A percentile compares a stretch with the other conserved stretches of the same genome.
phyloP scores from a whole-genome alignment of 2,329 filamentous ascomycete genomes.

The Ophiostoma novo-ulmi region DNA sequence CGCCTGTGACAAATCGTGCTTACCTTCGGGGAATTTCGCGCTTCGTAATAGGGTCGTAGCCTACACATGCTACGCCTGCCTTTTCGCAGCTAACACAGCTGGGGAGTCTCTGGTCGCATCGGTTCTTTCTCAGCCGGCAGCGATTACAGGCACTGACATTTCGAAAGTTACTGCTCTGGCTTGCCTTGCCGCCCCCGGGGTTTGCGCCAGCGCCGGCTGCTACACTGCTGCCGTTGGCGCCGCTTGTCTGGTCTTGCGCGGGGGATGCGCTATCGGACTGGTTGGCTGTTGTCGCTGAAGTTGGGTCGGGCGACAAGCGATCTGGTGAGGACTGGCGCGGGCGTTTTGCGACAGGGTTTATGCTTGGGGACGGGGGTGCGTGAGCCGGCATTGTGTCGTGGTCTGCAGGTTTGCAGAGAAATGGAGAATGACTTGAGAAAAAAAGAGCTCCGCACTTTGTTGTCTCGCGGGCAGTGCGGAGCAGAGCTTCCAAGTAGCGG shows the following conservation, averaged over 20 bases:
- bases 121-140: constrained; percentile 86
- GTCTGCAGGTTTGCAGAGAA: constrained; percentile 18
- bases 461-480: constrained; percentile 4
- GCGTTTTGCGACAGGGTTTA: constrained; percentile 53
- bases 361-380: constrained; percentile 46
- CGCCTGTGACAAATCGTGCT: constrained; percentile 34
- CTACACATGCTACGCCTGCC: constrained; percentile 84
- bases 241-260: constrained; percentile 28
- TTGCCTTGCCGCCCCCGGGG: constrained; percentile 41
- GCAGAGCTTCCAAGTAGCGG: neutral
- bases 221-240: constrained; percentile 26
- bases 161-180: constrained; percentile 64
- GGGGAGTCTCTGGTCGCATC: constrained; percentile 88
- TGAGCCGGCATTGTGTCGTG: constrained; percentile 41
- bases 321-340: constrained; percentile 51
- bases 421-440: neutral
- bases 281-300: constrained; percentile 21
- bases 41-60: constrained; percentile 95
- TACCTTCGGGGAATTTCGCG: constrained; percentile 88
- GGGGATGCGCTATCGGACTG: constrained; percentile 11
- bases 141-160: constrained; percentile 94
- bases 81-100: constrained; percentile 91
- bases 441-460: constrained; percentile 1
- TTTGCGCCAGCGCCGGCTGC: constrained; percentile 30
- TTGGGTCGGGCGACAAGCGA: constrained; percentile 40